Evolutionary conservation across 352 stramenopile genomes (phyloP), one percentile per base, ranked within the genome.

Genomic region (Phytophthora foliorum): DNA sequence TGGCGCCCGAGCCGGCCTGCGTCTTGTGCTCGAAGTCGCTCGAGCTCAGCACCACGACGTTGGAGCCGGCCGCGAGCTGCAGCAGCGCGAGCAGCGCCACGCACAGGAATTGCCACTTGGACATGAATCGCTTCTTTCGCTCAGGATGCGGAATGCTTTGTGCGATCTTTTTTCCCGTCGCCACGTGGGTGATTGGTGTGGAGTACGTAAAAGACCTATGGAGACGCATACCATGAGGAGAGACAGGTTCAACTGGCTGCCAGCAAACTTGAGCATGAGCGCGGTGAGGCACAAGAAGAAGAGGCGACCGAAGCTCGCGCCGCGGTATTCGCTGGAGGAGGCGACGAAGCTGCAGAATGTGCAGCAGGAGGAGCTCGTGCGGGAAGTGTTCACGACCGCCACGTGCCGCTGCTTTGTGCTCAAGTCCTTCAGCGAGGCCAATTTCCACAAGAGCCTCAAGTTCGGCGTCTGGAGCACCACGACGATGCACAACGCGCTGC

Each of bases 11-110:
- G 13, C 88, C 74, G 8, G 89, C 94, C 74, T 98, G 92, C 59
- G 92, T 98, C 63, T 93, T 60, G 75, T 95, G 84, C 75, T 98
- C 92, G 63, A 98, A 98, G 78, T 91, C 92, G 36, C 68, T 75
- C 24, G 72, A 74, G 10, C 57, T 88, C 38, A 96, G 69, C 50
- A 90, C 82, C 36, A 94, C 66, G 19, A 93, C 84, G 59, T 85
- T 84, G 51, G 78, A 82, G 36, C 73, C 60, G 17, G 58, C 24
- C 11, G 22, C 46, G 8, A 77, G 62, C 45, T 72, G 61, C 36
- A 81, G 24, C 31, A 86, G 51, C 46, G 63, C 66, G 14, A 82
- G 31, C 38, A 65, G 45, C 66, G 74, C 57, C 41, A 72, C 56
- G 14, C 42, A 74, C 29, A 74, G 32, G 25, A 74, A 45, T n/a